phyloP scores from a whole-genome alignment of 805 yeast genomes.

The Lachancea nothofagi region DNA sequence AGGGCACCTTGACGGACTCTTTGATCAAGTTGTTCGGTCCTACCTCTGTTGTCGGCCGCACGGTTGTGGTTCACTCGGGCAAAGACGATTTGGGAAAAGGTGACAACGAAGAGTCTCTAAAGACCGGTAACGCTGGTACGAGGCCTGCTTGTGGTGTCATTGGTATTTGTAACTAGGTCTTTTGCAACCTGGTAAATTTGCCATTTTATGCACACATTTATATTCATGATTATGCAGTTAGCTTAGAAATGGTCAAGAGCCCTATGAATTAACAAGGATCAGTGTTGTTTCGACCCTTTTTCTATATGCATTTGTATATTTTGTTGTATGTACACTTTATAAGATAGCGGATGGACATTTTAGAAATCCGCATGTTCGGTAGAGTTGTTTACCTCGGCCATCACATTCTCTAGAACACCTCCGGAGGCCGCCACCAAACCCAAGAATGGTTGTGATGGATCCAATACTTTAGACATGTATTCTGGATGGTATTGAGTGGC shows the following conservation, averaged over 20 bases:
- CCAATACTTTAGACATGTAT: constrained; percentile 90
- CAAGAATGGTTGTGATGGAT: constrained; percentile 93
- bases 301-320: constrained; percentile 1
- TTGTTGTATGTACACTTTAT: neutral
- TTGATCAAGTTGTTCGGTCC: constrained; percentile 80
- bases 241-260: neutral
- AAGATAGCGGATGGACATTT: neutral
- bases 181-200: neutral
- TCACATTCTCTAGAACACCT: constrained; percentile 68
- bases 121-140: constrained; percentile 96
- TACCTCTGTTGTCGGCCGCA: constrained; percentile 87
- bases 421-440: constrained; percentile 94
- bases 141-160: constrained; percentile 99
- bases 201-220: constrained; percentile 3
- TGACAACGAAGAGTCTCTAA: constrained; percentile 82
- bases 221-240: neutral
- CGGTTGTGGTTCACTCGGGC: constrained; percentile 91
- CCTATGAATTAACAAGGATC: too few species aligned
- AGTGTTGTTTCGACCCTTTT: too few species aligned
- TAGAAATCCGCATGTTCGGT: constrained; percentile 27
- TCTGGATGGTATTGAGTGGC: constrained; percentile 99
- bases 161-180: constrained; percentile 42
- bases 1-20: constrained; percentile 77
- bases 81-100: constrained; percentile 93
- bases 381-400: constrained; percentile 22